Conservation (phyloP, 352 stramenopile genomes). For the Vaucheria bursata region DNA sequence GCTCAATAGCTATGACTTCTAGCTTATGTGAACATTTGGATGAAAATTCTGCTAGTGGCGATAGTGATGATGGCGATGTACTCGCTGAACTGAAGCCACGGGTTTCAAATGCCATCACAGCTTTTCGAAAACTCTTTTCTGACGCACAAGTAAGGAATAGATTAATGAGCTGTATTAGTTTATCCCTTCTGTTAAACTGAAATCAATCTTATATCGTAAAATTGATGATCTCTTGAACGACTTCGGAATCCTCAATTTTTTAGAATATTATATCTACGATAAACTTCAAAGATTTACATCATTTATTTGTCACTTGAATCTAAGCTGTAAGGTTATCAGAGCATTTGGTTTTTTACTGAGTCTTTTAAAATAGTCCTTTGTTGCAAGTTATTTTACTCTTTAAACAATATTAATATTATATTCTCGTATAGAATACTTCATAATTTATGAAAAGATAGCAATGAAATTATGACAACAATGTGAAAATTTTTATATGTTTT, state of each 20-base stretch:
- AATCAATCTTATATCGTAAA: too few species aligned
- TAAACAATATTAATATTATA: too few species aligned
- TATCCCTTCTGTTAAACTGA: too few species aligned
- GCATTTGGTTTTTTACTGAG: too few species aligned
- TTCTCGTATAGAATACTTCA: too few species aligned
- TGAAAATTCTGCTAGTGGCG: neutral
- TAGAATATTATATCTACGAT: neutral
- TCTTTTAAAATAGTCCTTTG: too few species aligned
- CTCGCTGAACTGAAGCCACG: neutral
- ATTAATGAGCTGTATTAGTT: too few species aligned
- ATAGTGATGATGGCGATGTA: neutral
- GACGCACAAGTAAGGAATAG: conserved; percentile 5
- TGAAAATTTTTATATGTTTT: too few species aligned
- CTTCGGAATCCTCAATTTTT: neutral
- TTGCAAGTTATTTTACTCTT: too few species aligned
- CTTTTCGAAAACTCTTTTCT: conserved; percentile 8
- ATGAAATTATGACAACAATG: too few species aligned
- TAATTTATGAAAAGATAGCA: too few species aligned
- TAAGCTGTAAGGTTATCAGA: neutral
- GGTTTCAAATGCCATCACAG: neutral
- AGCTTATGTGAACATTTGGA: neutral
- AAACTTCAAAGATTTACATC: neutral
- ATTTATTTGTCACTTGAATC: neutral
- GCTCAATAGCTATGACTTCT: neutral
- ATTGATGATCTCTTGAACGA: neutral